Evolutionary conservation across 371 early-diverging fungal species (phyloP).

Genomic region (Zychaea mexicana): DNA sequence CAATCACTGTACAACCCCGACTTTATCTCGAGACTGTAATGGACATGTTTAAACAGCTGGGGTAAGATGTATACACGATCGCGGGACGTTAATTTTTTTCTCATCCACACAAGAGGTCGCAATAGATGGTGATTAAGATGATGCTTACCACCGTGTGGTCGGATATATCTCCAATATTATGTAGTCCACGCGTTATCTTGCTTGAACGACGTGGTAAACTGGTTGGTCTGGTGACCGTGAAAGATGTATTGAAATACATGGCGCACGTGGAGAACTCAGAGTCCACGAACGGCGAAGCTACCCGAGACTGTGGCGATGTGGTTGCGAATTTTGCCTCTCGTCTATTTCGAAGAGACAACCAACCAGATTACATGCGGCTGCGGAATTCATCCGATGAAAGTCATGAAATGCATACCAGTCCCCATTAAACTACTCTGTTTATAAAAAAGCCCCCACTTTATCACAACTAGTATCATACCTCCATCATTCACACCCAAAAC

Average conservation of each 20-base stretch:
- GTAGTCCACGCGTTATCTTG: constrained; percentile 74
- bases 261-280: constrained; percentile 50
- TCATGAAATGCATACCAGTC: constrained; percentile 17
- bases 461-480: no score
- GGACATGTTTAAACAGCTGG: constrained; percentile 93
- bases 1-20: constrained; percentile 80
- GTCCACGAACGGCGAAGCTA: background rate
- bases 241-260: constrained; percentile 76
- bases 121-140: background rate
- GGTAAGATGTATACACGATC: constrained; percentile 34
- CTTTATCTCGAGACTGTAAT: constrained; percentile 86
- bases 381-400: constrained; percentile 12
- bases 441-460: no score
- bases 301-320: background rate
- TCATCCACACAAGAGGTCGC: no score
- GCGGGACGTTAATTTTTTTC: no score
- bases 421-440: background rate
- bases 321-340: background rate
- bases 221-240: constrained; percentile 77
- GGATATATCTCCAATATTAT: background rate
- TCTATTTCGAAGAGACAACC: background rate
- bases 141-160: no score
- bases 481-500: no score
- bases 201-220: constrained; percentile 70
- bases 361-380: constrained; percentile 9